Conservation (phyloP, 1,284 basidiomycete genomes). For the Ustilago bromivora region DNA sequence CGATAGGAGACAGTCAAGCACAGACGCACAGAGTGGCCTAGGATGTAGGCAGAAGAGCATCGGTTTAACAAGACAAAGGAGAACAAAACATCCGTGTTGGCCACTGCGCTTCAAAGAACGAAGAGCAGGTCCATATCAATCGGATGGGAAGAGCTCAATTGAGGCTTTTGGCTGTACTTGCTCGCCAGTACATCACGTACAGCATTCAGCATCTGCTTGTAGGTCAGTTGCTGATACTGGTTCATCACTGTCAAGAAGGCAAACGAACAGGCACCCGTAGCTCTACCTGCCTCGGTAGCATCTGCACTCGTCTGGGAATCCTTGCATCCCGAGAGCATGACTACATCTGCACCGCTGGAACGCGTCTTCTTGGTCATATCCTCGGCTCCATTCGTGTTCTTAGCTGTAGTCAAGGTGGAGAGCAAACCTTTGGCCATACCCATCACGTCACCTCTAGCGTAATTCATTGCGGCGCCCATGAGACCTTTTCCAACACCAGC, state of each 20-base stretch:
- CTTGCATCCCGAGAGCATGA: conserved; percentile 78
- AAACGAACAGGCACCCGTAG: conserved; percentile 76
- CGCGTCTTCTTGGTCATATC: conserved; percentile 77
- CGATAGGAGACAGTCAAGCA: too few species aligned
- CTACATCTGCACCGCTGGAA: conserved; percentile 82
- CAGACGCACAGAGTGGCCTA: too few species aligned
- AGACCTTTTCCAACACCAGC: conserved; percentile 67
- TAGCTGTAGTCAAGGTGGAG: conserved; percentile 71
- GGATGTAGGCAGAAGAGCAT: not conserved
- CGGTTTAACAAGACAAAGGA: not conserved
- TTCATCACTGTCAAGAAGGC: conserved; percentile 72
- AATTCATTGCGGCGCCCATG: conserved; percentile 76
- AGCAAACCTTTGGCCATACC: conserved; percentile 72
- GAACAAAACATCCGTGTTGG: not conserved
- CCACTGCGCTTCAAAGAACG: conserved; percentile 28
- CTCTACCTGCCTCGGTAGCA: conserved; percentile 81
- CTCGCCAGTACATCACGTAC: conserved; percentile 59
- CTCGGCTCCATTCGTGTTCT: conserved; percentile 75
- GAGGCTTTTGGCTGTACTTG: conserved; percentile 69
- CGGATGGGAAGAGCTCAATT: conserved; percentile 70
- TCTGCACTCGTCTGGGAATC: conserved; percentile 94
- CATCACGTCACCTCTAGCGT: conserved; percentile 80
- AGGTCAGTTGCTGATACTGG: conserved; percentile 70
- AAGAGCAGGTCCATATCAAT: conserved; percentile 68
- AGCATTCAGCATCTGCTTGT: conserved; percentile 66